Conservation (phyloP, 371 early-diverging fungal species). For the Mortierella sp. region DNA sequence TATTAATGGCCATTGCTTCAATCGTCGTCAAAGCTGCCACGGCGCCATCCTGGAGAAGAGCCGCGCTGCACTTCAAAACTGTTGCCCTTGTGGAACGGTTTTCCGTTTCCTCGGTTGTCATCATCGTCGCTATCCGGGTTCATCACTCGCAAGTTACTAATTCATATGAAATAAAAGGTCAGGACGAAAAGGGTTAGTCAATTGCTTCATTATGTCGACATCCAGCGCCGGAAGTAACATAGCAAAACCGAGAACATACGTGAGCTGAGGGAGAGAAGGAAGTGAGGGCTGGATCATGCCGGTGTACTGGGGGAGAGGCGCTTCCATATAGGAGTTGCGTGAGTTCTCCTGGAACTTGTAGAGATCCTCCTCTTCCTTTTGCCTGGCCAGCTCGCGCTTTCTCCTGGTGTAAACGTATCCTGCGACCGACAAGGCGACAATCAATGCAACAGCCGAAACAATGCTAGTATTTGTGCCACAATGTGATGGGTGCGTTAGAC, state of each 20-base stretch:
- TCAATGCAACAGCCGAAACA: slow-evolving; percentile 42
- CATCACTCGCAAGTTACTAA: slow-evolving; percentile 54
- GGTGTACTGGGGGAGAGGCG: slow-evolving; percentile 44
- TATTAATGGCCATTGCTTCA: slow-evolving; percentile 11
- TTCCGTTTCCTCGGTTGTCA: neutral
- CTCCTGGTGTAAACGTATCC: slow-evolving; percentile 42
- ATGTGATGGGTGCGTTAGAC: neutral
- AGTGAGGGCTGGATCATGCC: slow-evolving; percentile 42
- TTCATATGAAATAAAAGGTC: neutral
- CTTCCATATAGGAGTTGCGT: slow-evolving; percentile 39
- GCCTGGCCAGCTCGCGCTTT: slow-evolving; percentile 28
- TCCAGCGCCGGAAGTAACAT: neutral
- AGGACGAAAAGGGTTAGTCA: neutral
- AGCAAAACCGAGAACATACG: slow-evolving; percentile 8
- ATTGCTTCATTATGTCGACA: neutral
- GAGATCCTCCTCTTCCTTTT: slow-evolving; percentile 30
- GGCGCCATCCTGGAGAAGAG: slow-evolving; percentile 51
- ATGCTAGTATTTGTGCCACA: slow-evolving; percentile 21
- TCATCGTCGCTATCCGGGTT: slow-evolving; percentile 47
- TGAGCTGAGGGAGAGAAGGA: slow-evolving; percentile 39
- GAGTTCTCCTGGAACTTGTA: slow-evolving; percentile 40
- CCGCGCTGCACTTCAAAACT: slow-evolving; percentile 23
- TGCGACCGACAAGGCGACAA: slow-evolving; percentile 45
- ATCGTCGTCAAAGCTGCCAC: slow-evolving; percentile 56
- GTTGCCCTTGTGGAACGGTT: neutral